A percentile compares a stretch with the other conserved stretches of the same genome.
phyloP scores from a whole-genome alignment of 176 grass and related monocot genomes.

The Dactylis glomerata region DNA sequence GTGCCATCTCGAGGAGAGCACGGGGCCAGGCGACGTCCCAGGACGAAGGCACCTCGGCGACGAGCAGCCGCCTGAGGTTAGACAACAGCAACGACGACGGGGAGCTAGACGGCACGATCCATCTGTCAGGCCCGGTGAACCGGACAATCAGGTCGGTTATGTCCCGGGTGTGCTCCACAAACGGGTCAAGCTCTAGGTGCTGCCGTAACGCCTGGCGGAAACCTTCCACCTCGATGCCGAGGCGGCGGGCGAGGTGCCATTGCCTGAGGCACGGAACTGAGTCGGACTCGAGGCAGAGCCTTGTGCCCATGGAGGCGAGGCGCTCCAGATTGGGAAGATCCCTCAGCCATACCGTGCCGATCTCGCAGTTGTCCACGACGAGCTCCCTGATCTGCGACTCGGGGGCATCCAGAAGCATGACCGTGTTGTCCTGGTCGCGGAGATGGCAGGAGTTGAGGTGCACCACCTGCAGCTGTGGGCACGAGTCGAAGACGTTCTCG shows the following conservation, averaged over 20 bases:
- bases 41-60: neutral
- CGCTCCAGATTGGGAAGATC: conserved; percentile 3
- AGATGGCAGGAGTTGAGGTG: neutral
- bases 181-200: neutral
- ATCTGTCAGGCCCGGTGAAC: neutral
- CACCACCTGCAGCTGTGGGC: neutral
- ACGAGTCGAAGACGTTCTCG: neutral
- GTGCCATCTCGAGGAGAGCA: neutral
- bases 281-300: neutral
- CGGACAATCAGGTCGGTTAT: neutral
- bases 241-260: neutral
- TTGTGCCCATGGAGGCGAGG: neutral
- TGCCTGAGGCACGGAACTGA: neutral
- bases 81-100: neutral
- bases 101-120: neutral
- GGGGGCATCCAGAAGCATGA: neutral
- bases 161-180: neutral
- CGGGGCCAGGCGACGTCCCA: neutral
- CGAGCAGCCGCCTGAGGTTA: neutral
- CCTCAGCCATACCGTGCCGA: neutral
- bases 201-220: neutral
- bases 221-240: neutral
- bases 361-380: neutral
- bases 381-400: conserved; percentile 16
- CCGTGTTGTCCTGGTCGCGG: neutral